phyloP scores from a whole-genome alignment of 208 protist species.

The Trypanosoma platydactyli region DNA sequence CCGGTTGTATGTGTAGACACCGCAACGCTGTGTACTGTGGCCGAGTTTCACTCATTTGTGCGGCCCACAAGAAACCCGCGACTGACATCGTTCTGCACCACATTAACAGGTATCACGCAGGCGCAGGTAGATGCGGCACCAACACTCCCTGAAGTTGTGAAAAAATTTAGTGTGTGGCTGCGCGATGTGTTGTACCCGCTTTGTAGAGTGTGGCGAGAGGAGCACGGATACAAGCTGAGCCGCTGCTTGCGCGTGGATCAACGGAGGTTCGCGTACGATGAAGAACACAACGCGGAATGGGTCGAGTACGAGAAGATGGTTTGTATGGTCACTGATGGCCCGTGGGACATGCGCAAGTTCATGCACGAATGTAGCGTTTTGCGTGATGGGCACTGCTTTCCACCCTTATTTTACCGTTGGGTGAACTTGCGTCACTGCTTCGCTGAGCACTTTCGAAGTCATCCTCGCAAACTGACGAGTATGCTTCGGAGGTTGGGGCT shows the following conservation, averaged over 20 bases:
- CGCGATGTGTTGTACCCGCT: slow-evolving; percentile 67
- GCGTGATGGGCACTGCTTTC: slow-evolving; percentile 71
- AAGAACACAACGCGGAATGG: slow-evolving; percentile 36
- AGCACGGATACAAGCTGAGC: slow-evolving; percentile 36
- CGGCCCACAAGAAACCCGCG: slow-evolving; percentile 71
- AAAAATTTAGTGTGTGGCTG: slow-evolving; percentile 67
- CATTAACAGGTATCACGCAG: slow-evolving; percentile 96
- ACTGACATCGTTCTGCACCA: slow-evolving; percentile 92
- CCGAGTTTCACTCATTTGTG: slow-evolving; percentile 91
- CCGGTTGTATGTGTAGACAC: slow-evolving; percentile 91
- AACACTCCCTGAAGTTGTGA: slow-evolving; percentile 61
- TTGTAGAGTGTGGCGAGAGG: slow-evolving; percentile 40
- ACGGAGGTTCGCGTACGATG: slow-evolving; percentile 49
- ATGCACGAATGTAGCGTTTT: slow-evolving; percentile 87
- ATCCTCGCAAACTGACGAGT: slow-evolving; percentile 70
- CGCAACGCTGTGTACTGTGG: slow-evolving; percentile 52
- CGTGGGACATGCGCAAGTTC: slow-evolving; percentile 92
- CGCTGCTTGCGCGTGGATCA: slow-evolving; percentile 52
- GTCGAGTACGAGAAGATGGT: slow-evolving; percentile 60
- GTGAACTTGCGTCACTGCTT: slow-evolving; percentile 87
- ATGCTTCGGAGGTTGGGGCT: slow-evolving; percentile 79
- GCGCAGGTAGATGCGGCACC: slow-evolving; percentile 77
- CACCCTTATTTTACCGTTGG: slow-evolving; percentile 89
- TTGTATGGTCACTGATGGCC: slow-evolving; percentile 86
- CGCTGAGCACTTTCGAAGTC: slow-evolving; percentile 51